A percentile compares a stretch with the other conserved stretches of the same genome.
Conservation (phyloP, 371 early-diverging fungal species). For the Mucor plumbeus region DNA sequence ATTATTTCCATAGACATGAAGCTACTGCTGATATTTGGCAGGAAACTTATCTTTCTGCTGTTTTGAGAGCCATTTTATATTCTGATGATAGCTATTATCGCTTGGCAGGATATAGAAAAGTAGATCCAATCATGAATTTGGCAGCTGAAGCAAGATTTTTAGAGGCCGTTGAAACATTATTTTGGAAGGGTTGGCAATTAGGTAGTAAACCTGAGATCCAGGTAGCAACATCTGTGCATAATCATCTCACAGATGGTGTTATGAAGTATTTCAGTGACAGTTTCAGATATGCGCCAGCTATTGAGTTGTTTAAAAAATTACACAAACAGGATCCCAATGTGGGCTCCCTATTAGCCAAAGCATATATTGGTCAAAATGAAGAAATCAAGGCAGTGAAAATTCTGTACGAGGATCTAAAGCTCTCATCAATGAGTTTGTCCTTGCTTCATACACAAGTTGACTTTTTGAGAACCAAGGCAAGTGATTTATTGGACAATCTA, state of each 20-base stretch:
- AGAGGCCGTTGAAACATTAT: slow-evolving; percentile 81
- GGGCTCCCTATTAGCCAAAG: slow-evolving; percentile 81
- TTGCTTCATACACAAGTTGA: slow-evolving; percentile 89
- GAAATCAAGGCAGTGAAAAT: slow-evolving; percentile 90
- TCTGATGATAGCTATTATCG: slow-evolving; percentile 74
- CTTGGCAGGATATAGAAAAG: slow-evolving; percentile 81
- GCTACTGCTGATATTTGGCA: slow-evolving; percentile 90
- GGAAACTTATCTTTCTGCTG: slow-evolving; percentile 85
- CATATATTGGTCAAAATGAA: slow-evolving; percentile 81
- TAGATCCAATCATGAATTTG: slow-evolving; percentile 81
- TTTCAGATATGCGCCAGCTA: slow-evolving; percentile 79
- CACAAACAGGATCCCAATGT: slow-evolving; percentile 88
- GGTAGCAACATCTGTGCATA: slow-evolving; percentile 84
- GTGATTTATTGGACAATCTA: too few species aligned
- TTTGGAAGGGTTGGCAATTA: slow-evolving; percentile 89
- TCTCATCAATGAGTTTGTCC: slow-evolving; percentile 80
- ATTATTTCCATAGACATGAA: slow-evolving; percentile 49
- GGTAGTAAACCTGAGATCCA: slow-evolving; percentile 93
- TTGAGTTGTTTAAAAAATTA: slow-evolving; percentile 81
- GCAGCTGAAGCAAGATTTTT: slow-evolving; percentile 81
- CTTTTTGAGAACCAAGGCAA: slow-evolving; percentile 80
- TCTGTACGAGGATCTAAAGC: slow-evolving; percentile 82
- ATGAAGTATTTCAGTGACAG: slow-evolving; percentile 86
- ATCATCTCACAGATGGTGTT: slow-evolving; percentile 83
- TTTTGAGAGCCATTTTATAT: slow-evolving; percentile 88